These are phyloP conservation scores for Eucalyptus marginata DNA, from an alignment of 345 rosid species.

Conservation along the genomic window DNA sequence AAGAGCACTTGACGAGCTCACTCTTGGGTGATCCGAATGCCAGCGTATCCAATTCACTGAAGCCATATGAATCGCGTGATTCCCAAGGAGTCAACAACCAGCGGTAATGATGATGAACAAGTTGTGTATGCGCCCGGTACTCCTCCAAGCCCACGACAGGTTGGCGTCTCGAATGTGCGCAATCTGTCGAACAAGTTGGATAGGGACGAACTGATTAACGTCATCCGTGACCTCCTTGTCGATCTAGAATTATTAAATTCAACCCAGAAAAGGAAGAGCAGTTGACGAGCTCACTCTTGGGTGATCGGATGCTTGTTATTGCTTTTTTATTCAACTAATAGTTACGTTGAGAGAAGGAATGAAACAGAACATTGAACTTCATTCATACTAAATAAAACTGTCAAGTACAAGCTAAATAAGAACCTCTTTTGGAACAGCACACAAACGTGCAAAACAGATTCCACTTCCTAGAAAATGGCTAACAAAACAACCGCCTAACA, in stretches of 20 bases:
- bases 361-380: no score
- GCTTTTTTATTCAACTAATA: no score
- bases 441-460: no score
- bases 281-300: background rate
- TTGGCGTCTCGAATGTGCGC: background rate
- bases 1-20: background rate
- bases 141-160: background rate
- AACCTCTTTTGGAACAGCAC: no score
- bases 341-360: no score
- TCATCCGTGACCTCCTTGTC: background rate
- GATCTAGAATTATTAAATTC: background rate
- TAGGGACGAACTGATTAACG: background rate
- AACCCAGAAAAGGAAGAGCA: background rate
- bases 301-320: background rate
- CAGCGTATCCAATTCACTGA: background rate
- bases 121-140: background rate
- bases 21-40: background rate
- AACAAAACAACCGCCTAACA: no score
- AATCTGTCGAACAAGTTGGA: background rate
- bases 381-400: no score
- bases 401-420: no score
- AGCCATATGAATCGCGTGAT: background rate
- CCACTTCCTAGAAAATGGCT: no score
- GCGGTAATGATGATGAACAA: background rate
- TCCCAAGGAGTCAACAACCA: background rate